A percentile compares a stretch with the other conserved stretches of the same genome.
Conservation (phyloP, 2,329 filamentous ascomycete species). For the Curvularia eragrostidis region DNA sequence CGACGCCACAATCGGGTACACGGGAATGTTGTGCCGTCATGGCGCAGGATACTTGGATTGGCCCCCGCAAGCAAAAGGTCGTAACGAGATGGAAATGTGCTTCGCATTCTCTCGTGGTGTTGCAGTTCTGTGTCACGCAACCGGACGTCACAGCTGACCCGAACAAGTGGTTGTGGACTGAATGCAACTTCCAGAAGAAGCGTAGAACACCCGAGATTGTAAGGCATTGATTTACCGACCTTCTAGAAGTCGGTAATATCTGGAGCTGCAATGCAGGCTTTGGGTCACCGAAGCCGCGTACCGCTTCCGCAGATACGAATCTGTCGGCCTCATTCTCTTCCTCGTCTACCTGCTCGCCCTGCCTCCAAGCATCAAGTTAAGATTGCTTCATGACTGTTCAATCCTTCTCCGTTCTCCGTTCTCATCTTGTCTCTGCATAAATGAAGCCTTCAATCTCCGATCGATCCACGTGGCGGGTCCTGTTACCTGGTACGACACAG, state of each 20-base stretch:
- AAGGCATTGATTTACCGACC: not conserved
- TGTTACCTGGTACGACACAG: conserved; percentile 1
- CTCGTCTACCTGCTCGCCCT: conserved; percentile 12
- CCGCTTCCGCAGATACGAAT: conserved; percentile 5
- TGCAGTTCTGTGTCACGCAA: not conserved
- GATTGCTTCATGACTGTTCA: conserved; percentile 4
- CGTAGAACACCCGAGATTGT: not conserved
- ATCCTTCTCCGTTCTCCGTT: not conserved
- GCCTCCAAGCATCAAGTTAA: conserved; percentile 9
- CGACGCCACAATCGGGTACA: conserved; percentile 11
- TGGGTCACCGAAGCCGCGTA: not conserved
- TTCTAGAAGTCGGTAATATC: not conserved
- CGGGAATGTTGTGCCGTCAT: conserved; percentile 8
- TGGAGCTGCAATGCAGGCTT: not conserved
- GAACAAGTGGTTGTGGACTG: not conserved
- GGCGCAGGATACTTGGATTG: not conserved
- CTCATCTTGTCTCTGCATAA: conserved; percentile 7
- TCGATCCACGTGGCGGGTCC: conserved; percentile 1
- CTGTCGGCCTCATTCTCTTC: conserved; percentile 15
- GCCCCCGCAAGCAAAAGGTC: not conserved
- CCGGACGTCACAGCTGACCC: not conserved
- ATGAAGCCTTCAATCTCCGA: conserved; percentile 6
- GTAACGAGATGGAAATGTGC: not conserved
- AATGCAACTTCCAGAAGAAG: not conserved
- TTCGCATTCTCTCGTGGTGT: not conserved